Conservation (phyloP, 2,329 filamentous ascomycete species). For the Elsinoe perseae region DNA sequence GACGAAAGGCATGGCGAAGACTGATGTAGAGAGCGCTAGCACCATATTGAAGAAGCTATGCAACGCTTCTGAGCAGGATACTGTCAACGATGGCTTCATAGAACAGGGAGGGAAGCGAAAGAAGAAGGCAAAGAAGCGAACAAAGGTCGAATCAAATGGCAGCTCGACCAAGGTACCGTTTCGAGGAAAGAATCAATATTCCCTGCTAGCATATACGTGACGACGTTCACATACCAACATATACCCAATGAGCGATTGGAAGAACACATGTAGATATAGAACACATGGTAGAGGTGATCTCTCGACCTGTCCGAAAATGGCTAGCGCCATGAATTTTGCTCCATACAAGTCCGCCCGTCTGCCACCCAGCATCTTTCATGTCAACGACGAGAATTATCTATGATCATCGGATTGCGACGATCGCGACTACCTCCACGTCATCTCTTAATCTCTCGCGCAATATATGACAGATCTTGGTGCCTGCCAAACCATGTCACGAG, state of each 20-base stretch:
- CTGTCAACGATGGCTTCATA: background rate
- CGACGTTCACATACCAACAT: background rate
- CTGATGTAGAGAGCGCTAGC: background rate
- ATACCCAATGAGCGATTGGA: too few species aligned
- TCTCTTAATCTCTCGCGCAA: background rate
- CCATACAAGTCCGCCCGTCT: background rate
- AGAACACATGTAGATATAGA: background rate
- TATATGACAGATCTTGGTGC: background rate
- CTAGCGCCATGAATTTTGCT: background rate
- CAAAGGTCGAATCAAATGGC: background rate
- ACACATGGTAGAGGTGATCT: too few species aligned
- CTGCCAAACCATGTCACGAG: background rate
- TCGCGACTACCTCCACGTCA: background rate
- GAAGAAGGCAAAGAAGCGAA: background rate
- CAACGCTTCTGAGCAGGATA: background rate
- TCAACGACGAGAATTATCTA: background rate
- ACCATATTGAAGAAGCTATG: background rate
- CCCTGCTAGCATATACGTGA: background rate
- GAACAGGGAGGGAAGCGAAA: background rate
- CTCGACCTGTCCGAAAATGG: background rate
- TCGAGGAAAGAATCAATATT: background rate
- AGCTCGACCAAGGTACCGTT: background rate
- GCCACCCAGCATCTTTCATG: background rate
- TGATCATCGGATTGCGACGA: background rate
- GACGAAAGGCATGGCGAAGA: background rate